Conservation (phyloP, 2,329 filamentous ascomycete genomes). For the Colletotrichum agaves region DNA sequence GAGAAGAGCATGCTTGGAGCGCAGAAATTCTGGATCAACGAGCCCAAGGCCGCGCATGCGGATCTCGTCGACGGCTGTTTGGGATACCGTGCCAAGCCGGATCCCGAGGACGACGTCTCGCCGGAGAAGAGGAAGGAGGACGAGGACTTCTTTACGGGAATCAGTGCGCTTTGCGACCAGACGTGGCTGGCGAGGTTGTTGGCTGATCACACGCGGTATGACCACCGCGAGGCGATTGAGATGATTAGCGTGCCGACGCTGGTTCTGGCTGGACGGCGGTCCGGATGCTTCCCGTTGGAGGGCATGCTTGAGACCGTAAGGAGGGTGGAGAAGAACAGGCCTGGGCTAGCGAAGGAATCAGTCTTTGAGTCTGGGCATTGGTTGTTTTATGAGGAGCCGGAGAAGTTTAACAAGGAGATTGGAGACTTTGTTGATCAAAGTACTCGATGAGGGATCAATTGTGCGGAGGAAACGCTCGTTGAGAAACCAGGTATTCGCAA, state of each 20-base stretch:
- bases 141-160: slow-evolving; percentile 49
- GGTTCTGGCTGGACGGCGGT: slow-evolving; percentile 50
- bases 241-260: slow-evolving; percentile 46
- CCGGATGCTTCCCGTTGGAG: slow-evolving; percentile 52
- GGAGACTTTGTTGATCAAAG: slow-evolving; percentile 19
- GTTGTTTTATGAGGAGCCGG: slow-evolving; percentile 54
- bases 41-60: slow-evolving; percentile 41
- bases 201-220: slow-evolving; percentile 53
- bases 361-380: slow-evolving; percentile 52
- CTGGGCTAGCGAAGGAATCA: slow-evolving; percentile 42
- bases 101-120: slow-evolving; percentile 40
- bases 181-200: slow-evolving; percentile 51
- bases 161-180: slow-evolving; percentile 49
- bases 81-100: slow-evolving; percentile 47
- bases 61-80: slow-evolving; percentile 49
- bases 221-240: slow-evolving; percentile 54
- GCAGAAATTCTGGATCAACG: slow-evolving; percentile 43
- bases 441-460: not conserved
- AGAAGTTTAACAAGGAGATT: slow-evolving; percentile 49
- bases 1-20: slow-evolving; percentile 49
- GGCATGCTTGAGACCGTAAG: slow-evolving; percentile 51
- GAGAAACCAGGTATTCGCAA: not conserved
- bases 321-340: slow-evolving; percentile 41
- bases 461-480: too few relatives aligned
- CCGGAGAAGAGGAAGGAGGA: slow-evolving; percentile 42